These are phyloP conservation scores for Leishmania gerbilli DNA, from an alignment of 208 protist genomes.

Conservation along the genomic window DNA sequence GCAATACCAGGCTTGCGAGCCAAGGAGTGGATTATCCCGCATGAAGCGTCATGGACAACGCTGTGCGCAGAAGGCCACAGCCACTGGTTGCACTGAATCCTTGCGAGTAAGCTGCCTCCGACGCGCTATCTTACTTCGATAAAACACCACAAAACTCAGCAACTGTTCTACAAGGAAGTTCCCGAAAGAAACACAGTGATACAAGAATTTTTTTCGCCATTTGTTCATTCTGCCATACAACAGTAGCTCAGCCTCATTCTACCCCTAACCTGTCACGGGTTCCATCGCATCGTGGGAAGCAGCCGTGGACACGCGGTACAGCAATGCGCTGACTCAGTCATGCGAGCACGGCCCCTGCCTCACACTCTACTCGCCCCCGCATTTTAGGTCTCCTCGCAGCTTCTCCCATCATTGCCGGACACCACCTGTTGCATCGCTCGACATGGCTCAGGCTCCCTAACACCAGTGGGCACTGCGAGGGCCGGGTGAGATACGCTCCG, in stretches of 20 bases:
- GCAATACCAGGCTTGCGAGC: background rate
- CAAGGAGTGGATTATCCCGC: background rate
- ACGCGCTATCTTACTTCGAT: background rate
- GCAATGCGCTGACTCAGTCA: background rate
- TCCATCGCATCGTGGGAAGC: background rate
- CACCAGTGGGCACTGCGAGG: background rate
- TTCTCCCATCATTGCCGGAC: background rate
- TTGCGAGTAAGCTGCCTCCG: background rate
- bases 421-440: background rate
- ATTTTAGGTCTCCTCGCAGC: background rate
- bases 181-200: background rate
- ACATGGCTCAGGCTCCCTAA: background rate
- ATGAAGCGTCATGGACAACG: background rate
- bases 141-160: background rate
- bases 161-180: background rate
- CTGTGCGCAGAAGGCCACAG: background rate
- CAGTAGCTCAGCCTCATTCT: background rate
- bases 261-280: background rate
- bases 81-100: background rate
- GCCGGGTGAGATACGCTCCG: background rate
- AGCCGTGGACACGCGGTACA: background rate
- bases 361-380: background rate
- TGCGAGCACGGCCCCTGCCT: background rate
- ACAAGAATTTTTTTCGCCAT: background rate
- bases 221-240: background rate